These are phyloP conservation scores for Massariosphaeria phaeospora DNA, from an alignment of 495 filamentous ascomycete species.

Conservation along the genomic window DNA sequence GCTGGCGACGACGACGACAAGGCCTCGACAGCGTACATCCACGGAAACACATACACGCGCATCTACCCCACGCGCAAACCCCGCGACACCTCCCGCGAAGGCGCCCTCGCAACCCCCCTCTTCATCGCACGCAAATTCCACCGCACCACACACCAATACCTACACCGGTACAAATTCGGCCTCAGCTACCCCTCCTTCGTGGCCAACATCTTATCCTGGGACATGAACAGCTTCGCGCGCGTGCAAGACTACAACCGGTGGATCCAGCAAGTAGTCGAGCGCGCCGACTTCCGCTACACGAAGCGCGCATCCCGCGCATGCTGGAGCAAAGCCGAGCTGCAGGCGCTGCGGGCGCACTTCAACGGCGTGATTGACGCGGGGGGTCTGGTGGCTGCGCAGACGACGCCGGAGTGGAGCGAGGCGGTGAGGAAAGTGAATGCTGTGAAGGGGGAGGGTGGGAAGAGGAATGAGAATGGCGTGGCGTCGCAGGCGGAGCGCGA, in stretches of 20 bases:
- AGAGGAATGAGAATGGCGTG: not conserved
- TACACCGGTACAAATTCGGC: not conserved
- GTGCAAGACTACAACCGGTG: constrained; percentile 1
- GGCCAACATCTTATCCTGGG: not conserved
- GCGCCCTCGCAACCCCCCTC: not conserved
- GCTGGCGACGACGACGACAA: no score
- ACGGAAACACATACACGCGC: not conserved
- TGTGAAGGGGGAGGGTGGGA: not conserved
- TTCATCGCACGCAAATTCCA: constrained; percentile 1
- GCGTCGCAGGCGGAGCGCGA: not conserved
- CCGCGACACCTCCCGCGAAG: not conserved
- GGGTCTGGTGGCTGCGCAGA: not conserved
- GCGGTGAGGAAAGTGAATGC: no score
- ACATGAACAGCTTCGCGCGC: not conserved
- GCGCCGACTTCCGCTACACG: not conserved
- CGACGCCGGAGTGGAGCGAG: not conserved
- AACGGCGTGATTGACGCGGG: not conserved
- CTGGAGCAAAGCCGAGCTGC: not conserved
- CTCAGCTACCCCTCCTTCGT: not conserved
- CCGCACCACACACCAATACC: not conserved
- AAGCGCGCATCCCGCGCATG: not conserved
- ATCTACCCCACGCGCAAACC: not conserved
- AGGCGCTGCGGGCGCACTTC: not conserved
- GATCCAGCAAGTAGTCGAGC: not conserved
- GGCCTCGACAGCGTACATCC: no score